A percentile compares a stretch with the other conserved stretches of the same genome.
Evolutionary conservation across 257 asterid genomes (phyloP).

Genomic region (Echium plantagineum): DNA sequence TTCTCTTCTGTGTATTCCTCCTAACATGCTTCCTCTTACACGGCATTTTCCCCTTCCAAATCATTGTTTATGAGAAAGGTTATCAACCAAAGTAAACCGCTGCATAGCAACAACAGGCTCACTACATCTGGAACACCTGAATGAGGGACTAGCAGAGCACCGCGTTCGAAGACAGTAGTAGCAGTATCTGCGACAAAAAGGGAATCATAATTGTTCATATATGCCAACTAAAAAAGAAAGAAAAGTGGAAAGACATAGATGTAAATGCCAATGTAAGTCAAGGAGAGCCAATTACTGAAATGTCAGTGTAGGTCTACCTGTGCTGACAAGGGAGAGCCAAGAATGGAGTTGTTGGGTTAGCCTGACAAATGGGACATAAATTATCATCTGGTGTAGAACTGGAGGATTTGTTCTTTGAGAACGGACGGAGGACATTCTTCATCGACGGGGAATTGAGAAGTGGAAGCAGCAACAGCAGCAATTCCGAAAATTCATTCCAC

Average conservation of each 20-base stretch:
- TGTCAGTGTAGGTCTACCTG: constrained; percentile 30
- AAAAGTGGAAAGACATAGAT: neutral
- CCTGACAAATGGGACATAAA: constrained; percentile 80
- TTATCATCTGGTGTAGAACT: constrained; percentile 50
- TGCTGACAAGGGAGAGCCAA: constrained; percentile 91
- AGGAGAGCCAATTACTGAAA: no score
- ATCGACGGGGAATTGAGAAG: constrained; percentile 87
- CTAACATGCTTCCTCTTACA: no score
- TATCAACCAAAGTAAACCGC: constrained; percentile 33
- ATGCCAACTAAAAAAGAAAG: neutral
- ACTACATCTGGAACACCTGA: constrained; percentile 69
- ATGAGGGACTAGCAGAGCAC: constrained; percentile 65
- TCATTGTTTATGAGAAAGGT: constrained; percentile 23
- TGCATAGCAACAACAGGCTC: constrained; percentile 91
- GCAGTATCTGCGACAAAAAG: constrained; percentile 54
- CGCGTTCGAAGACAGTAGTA: constrained; percentile 83
- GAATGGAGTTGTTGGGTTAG: constrained; percentile 76
- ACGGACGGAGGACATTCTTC: constrained; percentile 64
- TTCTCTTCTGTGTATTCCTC: no score
- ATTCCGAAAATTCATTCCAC: constrained; percentile 28
- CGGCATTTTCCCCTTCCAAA: neutral
- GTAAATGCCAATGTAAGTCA: no score
- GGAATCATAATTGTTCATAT: no score
- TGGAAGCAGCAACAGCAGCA: constrained; percentile 86
- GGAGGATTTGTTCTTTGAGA: constrained; percentile 73